Percentiles rank a stretch among this genome's conserved stretches.
Evolutionary conservation across 2,329 filamentous ascomycete genomes (phyloP).

Genomic region (Periconia macrospinosa): DNA sequence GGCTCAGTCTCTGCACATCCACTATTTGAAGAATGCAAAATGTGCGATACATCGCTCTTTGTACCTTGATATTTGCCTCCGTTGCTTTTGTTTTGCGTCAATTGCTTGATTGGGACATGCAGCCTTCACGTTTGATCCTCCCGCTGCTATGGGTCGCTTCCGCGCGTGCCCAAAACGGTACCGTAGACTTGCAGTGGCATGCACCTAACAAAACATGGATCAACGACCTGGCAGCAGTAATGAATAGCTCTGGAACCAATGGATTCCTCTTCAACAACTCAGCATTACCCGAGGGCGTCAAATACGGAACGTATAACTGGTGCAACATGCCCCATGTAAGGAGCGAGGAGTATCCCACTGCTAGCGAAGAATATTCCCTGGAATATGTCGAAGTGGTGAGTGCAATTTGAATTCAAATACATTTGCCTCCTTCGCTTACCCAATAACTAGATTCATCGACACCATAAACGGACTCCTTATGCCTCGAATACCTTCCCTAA

Average conservation of each 20-base stretch:
- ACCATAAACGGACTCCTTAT: slow-evolving; percentile 85
- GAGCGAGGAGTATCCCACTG: slow-evolving; percentile 62
- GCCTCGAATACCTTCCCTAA: slow-evolving; percentile 74
- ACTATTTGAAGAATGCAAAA: slow-evolving; percentile 28
- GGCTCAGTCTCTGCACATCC: slow-evolving; percentile 6
- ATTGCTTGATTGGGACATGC: slow-evolving; percentile 24
- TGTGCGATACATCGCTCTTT: slow-evolving; percentile 15
- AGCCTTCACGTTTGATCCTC: slow-evolving; percentile 13
- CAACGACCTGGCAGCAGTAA: slow-evolving; percentile 62
- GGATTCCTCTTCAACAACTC: slow-evolving; percentile 76
- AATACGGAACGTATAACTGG: slow-evolving; percentile 73
- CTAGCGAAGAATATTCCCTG: slow-evolving; percentile 61
- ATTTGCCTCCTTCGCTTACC: slow-evolving; percentile 1
- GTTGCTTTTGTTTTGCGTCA: slow-evolving; percentile 23
- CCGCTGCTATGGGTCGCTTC: slow-evolving; percentile 22
- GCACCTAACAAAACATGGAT: slow-evolving; percentile 48
- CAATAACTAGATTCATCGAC: slow-evolving; percentile 67
- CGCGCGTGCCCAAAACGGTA: slow-evolving; percentile 15
- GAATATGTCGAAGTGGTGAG: slow-evolving; percentile 74
- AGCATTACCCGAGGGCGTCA: slow-evolving; percentile 52
- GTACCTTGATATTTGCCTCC: slow-evolving; percentile 16
- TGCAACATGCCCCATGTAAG: slow-evolving; percentile 90
- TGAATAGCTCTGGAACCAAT: slow-evolving; percentile 65
- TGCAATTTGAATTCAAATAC: background rate
- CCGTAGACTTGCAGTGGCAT: slow-evolving; percentile 37